Evolutionary conservation across 2,329 filamentous ascomycete species (phyloP), one percentile per base, ranked within the genome.

Genomic region (Penicillium sp.): DNA sequence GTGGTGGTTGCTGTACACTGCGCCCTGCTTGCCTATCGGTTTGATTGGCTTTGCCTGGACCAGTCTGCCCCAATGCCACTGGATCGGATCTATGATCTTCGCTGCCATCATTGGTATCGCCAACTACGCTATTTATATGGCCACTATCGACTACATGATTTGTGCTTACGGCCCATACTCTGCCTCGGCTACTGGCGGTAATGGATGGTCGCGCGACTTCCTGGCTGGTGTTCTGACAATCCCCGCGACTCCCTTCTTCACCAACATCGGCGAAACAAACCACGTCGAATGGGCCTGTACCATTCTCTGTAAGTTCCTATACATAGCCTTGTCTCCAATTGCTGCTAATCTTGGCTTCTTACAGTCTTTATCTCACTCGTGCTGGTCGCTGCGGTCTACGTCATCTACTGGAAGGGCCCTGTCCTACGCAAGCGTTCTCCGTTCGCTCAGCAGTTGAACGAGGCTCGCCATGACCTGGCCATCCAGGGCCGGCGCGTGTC

Each of bases 61-160:
- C 6, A 80, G 78, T 33, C 67, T 82, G 9, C 83, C 82, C 0
- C 71, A 76, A 0, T 74, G 82, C 11, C 84, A 81, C 57, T 88
- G 86, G 85, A 84, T 86, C 31, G 81, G 76, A 0, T 80, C 83
- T 1, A 82, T 87, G 78, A 72, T 87, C 44, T 86, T 85, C 62
- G 79, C 81, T 2, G 72, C 77, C 6, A 73, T 86, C 33, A 82
- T 88, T 35, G 85, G 84, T 25, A 81, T 88, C 46, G 85, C 85
- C 37, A 88, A 88, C 63, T 82, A 80, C 56, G 72, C 75, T 15
- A 86, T 86, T 49, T 87, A 88, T 70, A 85, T 86, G 80, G 82
- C 84, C 7, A 86, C 84, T 2, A 86, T 88, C 61, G 85, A 87
- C 65, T 87, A 87, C 68, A 85, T 86, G 81, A 84, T 87, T 54